phyloP scores from a whole-genome alignment of 192 early-diverging fungal species.

The Funneliformis geosporum region DNA sequence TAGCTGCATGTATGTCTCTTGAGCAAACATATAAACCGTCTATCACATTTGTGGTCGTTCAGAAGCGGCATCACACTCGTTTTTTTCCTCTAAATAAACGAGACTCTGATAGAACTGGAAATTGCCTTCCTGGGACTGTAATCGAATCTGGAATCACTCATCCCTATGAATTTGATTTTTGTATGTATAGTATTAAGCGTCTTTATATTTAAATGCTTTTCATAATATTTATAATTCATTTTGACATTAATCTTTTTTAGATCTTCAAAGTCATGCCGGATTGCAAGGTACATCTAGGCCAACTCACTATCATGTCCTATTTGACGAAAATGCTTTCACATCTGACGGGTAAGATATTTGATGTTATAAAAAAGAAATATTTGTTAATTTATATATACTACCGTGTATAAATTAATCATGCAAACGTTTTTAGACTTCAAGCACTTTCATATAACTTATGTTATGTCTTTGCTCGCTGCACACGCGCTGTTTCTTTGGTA shows the following conservation, averaged over 20 bases:
- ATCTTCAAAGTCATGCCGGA: slow-evolving; percentile 88
- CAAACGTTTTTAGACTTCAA: slow-evolving; percentile 57
- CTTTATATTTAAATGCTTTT: not conserved
- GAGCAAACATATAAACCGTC: slow-evolving; percentile 72
- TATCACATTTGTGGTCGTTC: slow-evolving; percentile 82
- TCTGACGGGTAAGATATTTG: slow-evolving; percentile 51
- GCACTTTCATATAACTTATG: slow-evolving; percentile 87
- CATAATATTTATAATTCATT: not conserved
- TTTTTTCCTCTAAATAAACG: slow-evolving; percentile 71
- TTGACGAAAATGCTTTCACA: slow-evolving; percentile 82
- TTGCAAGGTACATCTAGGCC: slow-evolving; percentile 72
- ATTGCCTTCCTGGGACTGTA: slow-evolving; percentile 82
- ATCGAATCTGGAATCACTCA: slow-evolving; percentile 74
- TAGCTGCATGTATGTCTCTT: slow-evolving; percentile 61
- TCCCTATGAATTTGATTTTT: slow-evolving; percentile 86
- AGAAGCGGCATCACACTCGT: slow-evolving; percentile 89
- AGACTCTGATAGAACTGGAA: slow-evolving; percentile 73
- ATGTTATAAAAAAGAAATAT: not conserved
- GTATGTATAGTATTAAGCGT: slow-evolving; percentile 43
- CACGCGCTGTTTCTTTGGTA: slow-evolving; percentile 78
- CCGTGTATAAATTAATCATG: not conserved
- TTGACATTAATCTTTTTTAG: not conserved
- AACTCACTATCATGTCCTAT: slow-evolving; percentile 88
- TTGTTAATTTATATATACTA: not conserved
- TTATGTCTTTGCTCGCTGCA: slow-evolving; percentile 87